A percentile compares a stretch with the other conserved stretches of the same genome.
Evolutionary conservation across 305 asterid species (phyloP).

Genomic region (Withania somnifera): DNA sequence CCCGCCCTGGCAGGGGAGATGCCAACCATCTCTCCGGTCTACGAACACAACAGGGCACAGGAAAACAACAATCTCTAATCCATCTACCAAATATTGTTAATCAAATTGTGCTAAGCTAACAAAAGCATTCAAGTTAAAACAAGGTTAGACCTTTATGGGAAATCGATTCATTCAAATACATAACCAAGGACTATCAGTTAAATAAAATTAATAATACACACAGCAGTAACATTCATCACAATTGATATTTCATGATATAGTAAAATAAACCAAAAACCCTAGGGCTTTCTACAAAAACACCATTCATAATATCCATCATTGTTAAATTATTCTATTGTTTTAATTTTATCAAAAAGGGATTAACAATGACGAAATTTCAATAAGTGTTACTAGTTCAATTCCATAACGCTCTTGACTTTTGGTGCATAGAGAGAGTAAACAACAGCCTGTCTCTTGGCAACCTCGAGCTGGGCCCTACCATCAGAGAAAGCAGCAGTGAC

Average conservation of each 20-base stretch:
- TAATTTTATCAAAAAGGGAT: background rate
- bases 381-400: background rate
- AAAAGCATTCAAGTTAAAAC: background rate
- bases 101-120: background rate
- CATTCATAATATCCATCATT: background rate
- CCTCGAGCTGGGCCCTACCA: constrained; percentile 8
- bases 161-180: background rate
- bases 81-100: background rate
- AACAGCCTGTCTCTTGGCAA: constrained; percentile 7
- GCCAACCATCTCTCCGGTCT: too few species aligned
- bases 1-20: too few species aligned
- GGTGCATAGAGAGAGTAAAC: constrained; percentile 12
- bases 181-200: background rate
- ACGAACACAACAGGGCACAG: too few species aligned
- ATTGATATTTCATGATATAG: background rate
- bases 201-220: background rate
- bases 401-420: constrained; percentile 9
- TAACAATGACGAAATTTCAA: background rate
- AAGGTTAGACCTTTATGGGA: background rate
- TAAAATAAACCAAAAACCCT: background rate
- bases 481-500: constrained; percentile 7
- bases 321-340: background rate
- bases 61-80: background rate
- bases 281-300: background rate
- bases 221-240: background rate